Conservation (phyloP, 352 stramenopile species). For the Globisporangium splendens region DNA sequence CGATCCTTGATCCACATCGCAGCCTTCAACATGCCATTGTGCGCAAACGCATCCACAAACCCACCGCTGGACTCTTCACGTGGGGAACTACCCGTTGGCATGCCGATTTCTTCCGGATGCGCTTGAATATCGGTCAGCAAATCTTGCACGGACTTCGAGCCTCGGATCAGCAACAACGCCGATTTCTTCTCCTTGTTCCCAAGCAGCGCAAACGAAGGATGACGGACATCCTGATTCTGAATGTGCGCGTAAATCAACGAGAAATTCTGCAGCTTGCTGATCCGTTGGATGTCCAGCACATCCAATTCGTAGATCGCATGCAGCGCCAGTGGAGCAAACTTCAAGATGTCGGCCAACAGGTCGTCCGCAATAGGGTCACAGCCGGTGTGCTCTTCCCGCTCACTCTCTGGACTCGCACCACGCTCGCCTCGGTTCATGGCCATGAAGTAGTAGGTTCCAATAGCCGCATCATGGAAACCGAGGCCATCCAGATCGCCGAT, state of each 20-base stretch:
- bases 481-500: constrained; percentile 78
- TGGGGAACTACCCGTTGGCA: constrained; percentile 30
- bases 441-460: constrained; percentile 89
- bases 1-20: constrained; percentile 87
- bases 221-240: constrained; percentile 76
- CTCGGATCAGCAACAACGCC: constrained; percentile 72
- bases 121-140: constrained; percentile 83
- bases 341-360: constrained; percentile 64
- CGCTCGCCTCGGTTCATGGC: constrained; percentile 82
- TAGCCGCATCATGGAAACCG: constrained; percentile 79
- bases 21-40: constrained; percentile 85
- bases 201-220: constrained; percentile 77
- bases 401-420: constrained; percentile 59
- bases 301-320: constrained; percentile 85
- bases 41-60: constrained; percentile 82
- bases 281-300: constrained; percentile 80
- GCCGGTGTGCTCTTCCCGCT: constrained; percentile 52
- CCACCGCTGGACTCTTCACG: constrained; percentile 49
- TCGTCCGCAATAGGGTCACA: constrained; percentile 66
- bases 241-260: constrained; percentile 77
- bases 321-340: constrained; percentile 71
- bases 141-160: constrained; percentile 86
- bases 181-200: constrained; percentile 80
- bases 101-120: constrained; percentile 69
- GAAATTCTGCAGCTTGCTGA: constrained; percentile 77